Evolutionary conservation across 441 rosid genomes (phyloP).

Genomic region (Adansonia gregorii): DNA sequence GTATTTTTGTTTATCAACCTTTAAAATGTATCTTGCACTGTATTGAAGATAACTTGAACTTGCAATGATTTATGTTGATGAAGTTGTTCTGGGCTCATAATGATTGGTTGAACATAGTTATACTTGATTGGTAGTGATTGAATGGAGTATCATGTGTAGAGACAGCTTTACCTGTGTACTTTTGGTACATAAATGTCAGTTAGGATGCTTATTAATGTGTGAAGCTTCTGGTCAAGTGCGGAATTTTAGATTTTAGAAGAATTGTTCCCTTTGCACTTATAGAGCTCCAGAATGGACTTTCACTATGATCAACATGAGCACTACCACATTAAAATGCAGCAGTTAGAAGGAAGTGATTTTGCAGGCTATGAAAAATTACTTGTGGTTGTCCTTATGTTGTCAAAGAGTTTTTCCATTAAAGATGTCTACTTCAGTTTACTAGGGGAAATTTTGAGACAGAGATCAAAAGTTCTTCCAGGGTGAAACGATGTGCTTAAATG

Average conservation of each 20-base stretch:
- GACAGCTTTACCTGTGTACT: not conserved
- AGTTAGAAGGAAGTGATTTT: not conserved
- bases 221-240: not conserved
- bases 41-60: not conserved
- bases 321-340: not conserved
- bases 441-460: not conserved
- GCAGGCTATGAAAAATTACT: not conserved
- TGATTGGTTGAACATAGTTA: not conserved
- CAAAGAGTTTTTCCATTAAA: not conserved
- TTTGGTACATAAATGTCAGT: slow-evolving; percentile 2
- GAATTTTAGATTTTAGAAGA: slow-evolving; percentile 3
- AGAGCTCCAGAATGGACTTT: slow-evolving; percentile 11
- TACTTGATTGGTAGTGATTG: not conserved
- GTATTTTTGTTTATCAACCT: slow-evolving; percentile 33
- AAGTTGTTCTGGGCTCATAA: slow-evolving; percentile 1
- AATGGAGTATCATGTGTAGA: not conserved
- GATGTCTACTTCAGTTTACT: not conserved
- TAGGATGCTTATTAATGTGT: not conserved
- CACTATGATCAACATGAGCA: not conserved
- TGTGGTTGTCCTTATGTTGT: not conserved
- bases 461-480: not conserved
- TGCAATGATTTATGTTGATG: not conserved
- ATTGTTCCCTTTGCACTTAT: not conserved
- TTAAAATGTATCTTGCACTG: slow-evolving; percentile 20
- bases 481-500: not conserved